Evolutionary conservation across 169 alveolate species (phyloP).

Genomic region (Plasmodium gonderi): DNA sequence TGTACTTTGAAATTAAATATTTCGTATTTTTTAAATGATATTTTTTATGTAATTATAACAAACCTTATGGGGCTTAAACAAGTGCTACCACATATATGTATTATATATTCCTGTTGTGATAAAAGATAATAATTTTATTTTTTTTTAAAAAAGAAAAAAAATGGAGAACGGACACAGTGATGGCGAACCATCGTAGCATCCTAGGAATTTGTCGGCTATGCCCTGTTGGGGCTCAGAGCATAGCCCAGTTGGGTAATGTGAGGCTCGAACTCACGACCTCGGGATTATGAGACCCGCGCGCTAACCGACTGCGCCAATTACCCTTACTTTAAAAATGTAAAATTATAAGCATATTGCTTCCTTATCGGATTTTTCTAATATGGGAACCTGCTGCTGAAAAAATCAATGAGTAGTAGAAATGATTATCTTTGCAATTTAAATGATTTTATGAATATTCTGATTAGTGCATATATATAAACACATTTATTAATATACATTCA

Average conservation of each 20-base stretch:
- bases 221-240: not conserved
- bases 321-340: constrained; percentile 47
- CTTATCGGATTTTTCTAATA: not conserved
- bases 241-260: constrained; percentile 85
- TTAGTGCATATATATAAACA: not conserved
- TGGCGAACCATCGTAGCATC: not conserved
- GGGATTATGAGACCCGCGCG: constrained; percentile 95
- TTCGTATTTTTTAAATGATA: too few relatives aligned
- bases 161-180: not conserved
- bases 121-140: too few relatives aligned
- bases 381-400: not conserved
- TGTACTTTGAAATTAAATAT: too few relatives aligned
- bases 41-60: too few relatives aligned
- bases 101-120: too few relatives aligned
- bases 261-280: constrained; percentile 95
- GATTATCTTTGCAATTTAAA: not conserved
- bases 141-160: not conserved
- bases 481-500: too few relatives aligned
- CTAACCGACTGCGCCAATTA: constrained; percentile 94
- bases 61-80: too few relatives aligned
- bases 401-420: not conserved
- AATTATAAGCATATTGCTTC: not conserved
- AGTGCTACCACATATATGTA: too few relatives aligned
- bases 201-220: not conserved
- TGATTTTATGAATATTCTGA: not conserved